Evolutionary conservation across 1,284 basidiomycete species (phyloP).

Genomic region (Salmacisia buchloeana): DNA sequence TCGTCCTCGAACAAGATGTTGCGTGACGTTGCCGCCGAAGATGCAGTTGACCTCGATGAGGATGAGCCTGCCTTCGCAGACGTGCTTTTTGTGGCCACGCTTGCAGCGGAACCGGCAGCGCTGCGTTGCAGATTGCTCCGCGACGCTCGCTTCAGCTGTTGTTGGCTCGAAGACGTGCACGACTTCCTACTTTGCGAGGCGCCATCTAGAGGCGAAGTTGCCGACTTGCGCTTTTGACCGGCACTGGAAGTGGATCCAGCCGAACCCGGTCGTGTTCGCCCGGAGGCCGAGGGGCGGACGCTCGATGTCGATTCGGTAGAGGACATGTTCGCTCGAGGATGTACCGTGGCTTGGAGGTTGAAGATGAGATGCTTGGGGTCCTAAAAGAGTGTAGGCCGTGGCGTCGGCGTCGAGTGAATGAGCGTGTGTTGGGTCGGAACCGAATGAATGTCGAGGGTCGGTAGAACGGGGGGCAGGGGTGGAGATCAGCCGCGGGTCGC

Average conservation of each 20-base stretch:
- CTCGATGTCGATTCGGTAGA: background rate
- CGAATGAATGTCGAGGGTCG: background rate
- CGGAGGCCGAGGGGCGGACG: background rate
- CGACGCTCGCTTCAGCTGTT: background rate
- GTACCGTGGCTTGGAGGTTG: background rate
- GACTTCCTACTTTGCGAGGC: too few species aligned
- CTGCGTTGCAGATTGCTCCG: background rate
- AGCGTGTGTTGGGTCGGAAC: background rate
- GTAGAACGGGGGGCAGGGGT: background rate
- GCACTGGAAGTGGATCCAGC: background rate
- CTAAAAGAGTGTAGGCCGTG: background rate
- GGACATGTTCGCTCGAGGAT: too few species aligned
- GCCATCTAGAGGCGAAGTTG: background rate
- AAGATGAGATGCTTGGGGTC: background rate
- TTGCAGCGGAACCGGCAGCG: background rate
- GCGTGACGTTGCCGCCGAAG: background rate
- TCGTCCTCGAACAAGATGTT: conserved; percentile 69
- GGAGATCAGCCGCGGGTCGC: background rate
- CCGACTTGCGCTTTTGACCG: conserved; percentile 4
- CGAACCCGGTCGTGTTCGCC: background rate
- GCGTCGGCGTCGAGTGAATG: background rate
- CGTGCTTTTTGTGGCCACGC: background rate
- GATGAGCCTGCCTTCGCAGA: background rate
- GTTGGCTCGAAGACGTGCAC: background rate
- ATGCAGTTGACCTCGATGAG: background rate